Base-by-base conservation (phyloP, 2,329 filamentous ascomycete genomes). In the Epichloe elymi region DNA sequence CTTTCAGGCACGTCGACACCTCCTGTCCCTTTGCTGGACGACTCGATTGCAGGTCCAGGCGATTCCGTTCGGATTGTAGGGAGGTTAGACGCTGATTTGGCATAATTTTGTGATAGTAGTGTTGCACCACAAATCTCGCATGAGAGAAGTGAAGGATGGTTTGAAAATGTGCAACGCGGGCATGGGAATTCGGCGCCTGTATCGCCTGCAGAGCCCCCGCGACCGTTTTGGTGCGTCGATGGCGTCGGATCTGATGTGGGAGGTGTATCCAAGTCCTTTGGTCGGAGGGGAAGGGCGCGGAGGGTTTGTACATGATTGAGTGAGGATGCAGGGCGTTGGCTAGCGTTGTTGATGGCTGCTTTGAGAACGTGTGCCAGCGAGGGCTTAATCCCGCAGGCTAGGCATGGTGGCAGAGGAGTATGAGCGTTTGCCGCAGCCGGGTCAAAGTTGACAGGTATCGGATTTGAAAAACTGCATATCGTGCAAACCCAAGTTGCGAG, bases 391-490 rank as follows among this genome's bases (percentile, higher is more conserved):
- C 93, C 93, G 64, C 93, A 98, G 5, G 89, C 86, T 50, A 95
- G 73, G 63, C 93, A 98, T 58, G 91, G 88, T 3, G 90, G 86
- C 20, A 95, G 70, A 8, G 83, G 84, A 5, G 86, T 95, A 55
- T 88, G 81, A 19, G 83, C 79, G 54, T 80, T 93, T 8, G 88
- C 88, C 2, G 85, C 83, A 1, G 83, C 76, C 0, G 89, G 86
- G 60, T 97, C 91, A 64, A 97, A 97, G 65, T 95, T 96, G 38
- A 87, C 86, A 0, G 93, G 90, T 1, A 96, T 82, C 0, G 88
- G 85, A 61, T 97, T 97, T 10, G 90, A 91, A 63, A 95, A 94
- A 58, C 86, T 91, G 73, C 91, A 97, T 61, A 97, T 97, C 2
- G 87, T 85, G 70, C 91, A 97, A 19, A 97, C 83, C 91, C 91